Conservation (phyloP, 495 filamentous ascomycete genomes). For the Pyronema omphalodes region DNA sequence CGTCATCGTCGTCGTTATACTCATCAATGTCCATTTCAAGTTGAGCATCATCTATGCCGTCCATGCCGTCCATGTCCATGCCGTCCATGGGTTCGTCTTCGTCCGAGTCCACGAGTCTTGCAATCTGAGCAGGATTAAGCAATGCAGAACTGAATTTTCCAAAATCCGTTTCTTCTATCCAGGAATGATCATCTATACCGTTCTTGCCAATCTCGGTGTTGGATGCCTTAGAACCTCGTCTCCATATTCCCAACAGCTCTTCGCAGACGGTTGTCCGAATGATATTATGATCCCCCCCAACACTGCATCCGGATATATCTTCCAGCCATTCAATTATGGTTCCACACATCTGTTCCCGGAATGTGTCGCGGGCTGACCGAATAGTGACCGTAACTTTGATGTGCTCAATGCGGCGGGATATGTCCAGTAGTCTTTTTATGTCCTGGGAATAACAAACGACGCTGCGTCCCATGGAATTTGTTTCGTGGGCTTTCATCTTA, state of each 20-base stretch:
- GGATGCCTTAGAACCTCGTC: slow-evolving; percentile 62
- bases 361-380: slow-evolving; percentile 80
- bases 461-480: slow-evolving; percentile 68
- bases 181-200: slow-evolving; percentile 78
- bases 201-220: slow-evolving; percentile 69
- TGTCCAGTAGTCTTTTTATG: slow-evolving; percentile 48
- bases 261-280: slow-evolving; percentile 69
- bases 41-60: slow-evolving; percentile 32
- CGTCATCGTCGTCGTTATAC: slow-evolving; percentile 30
- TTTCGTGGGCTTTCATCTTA: slow-evolving; percentile 59
- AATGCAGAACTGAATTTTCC: slow-evolving; percentile 4
- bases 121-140: no score
- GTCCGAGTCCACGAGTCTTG: slow-evolving; percentile 5
- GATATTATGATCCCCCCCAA: slow-evolving; percentile 61
- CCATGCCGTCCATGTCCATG: slow-evolving; percentile 9
- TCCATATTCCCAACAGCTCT: slow-evolving; percentile 74
- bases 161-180: slow-evolving; percentile 25
- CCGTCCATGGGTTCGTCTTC: neutral
- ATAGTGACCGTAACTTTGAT: slow-evolving; percentile 95
- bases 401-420: slow-evolving; percentile 71
- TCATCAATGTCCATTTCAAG: slow-evolving; percentile 27
- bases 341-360: slow-evolving; percentile 92
- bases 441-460: slow-evolving; percentile 59
- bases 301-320: slow-evolving; percentile 79
- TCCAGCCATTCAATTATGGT: slow-evolving; percentile 94